phyloP scores from a whole-genome alignment of 2,329 filamentous ascomycete genomes.

The Orbilia quercus region DNA sequence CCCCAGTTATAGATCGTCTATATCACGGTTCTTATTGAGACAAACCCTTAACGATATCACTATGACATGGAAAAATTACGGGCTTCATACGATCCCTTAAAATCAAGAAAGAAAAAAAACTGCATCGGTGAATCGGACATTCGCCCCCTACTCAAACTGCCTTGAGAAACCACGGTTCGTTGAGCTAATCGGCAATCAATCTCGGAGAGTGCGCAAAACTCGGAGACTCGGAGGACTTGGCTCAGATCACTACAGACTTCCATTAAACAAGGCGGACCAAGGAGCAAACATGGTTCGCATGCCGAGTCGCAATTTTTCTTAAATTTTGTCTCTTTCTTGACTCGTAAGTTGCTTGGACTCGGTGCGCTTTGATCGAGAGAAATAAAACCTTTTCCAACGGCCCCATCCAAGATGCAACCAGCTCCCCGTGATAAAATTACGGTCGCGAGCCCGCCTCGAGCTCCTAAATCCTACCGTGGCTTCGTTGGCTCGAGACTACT shows the following conservation, averaged over 20 bases:
- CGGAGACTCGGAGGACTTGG: too few relatives aligned
- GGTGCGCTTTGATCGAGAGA: background rate
- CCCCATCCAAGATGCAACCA: background rate
- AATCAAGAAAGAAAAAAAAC: background rate
- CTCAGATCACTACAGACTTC: too few relatives aligned
- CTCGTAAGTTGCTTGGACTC: background rate
- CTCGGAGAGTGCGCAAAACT: constrained; percentile 20
- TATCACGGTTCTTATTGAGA: constrained; percentile 34
- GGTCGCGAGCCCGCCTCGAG: background rate
- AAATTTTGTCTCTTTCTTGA: too few relatives aligned
- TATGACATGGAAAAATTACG: constrained; percentile 7
- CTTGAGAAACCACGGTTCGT: too few relatives aligned
- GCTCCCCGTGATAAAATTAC: background rate
- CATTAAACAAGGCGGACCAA: too few relatives aligned
- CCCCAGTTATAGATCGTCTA: constrained; percentile 10
- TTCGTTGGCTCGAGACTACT: constrained; percentile 2
- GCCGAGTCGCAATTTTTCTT: too few relatives aligned
- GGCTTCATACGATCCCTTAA: constrained; percentile 14
- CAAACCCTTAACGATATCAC: constrained; percentile 4
- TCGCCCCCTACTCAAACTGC: background rate
- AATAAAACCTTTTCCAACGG: background rate
- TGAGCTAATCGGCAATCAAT: constrained; percentile 12
- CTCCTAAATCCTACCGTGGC: constrained; percentile 13
- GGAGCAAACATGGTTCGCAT: too few relatives aligned
- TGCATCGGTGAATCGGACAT: constrained; percentile 1